Evolutionary conservation across 2,329 filamentous ascomycete species (phyloP), one percentile per base, ranked within the genome.

Genomic region (Alternaria rosae): DNA sequence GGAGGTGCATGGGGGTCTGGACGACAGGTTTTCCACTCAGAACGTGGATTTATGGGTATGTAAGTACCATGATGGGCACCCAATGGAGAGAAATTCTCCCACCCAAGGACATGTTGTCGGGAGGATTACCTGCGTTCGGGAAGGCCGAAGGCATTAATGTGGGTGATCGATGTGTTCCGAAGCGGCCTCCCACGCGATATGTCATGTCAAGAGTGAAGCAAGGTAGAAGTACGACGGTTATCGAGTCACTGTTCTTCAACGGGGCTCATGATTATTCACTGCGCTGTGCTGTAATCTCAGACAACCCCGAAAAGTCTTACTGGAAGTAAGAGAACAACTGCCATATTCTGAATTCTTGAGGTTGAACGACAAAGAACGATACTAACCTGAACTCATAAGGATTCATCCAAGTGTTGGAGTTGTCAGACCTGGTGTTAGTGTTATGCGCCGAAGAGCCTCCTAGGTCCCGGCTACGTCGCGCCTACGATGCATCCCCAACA

Each of bases 1-100:
- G 26, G 25, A 35, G 20, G 30, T 50, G 30, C 54, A 55, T 55
- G 23, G 60, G 53, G 65, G 62, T 47, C 59, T 66, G 61, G 44
- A 57, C 13, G 32, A 44, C 48, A 60, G 51, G 26, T 61, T 58
- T 57, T 63, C 65, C 59, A 60, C 53, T 62, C 26, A 21, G 45
- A 25, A 50, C 10, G 30, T 59, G n/a, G 13, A 28, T 52, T 28
- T 35, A 28, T 45, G 54, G 38, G 21, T 41, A 38, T 47, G 26
- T 47, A 58, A 76, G 74, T 63, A 77, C 75, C 72, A 32, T 77
- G 74, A 71, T 77, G 75, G 71, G 41, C 66, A 55, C 47, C 61
- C 62, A 68, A 62, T 54, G 51, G 44, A 54, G 65, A 65, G 62
- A 59, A 61, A 53, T 70, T 72, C 69, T 66, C 58, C 62, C 56